A percentile compares a stretch with the other conserved stretches of the same genome.
phyloP scores from a whole-genome alignment of 306 rosid genomes.

The Aeschynomene evenia region DNA sequence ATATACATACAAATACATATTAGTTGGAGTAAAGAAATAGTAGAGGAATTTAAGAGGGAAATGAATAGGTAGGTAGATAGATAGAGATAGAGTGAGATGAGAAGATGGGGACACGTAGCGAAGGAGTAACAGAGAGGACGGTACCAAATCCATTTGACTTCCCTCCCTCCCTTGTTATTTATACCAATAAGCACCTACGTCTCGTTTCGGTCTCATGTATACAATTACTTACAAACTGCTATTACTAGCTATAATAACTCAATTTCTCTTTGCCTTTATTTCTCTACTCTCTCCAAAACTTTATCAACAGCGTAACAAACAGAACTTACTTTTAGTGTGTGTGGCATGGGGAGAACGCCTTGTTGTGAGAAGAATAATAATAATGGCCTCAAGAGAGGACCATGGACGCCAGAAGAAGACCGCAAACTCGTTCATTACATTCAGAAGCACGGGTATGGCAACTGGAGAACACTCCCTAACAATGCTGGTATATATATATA shows the following conservation, averaged over 20 bases:
- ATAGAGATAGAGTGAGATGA: background rate
- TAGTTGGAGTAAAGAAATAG: too few species aligned
- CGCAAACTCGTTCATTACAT: constrained; percentile 67
- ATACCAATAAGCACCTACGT: constrained; percentile 44
- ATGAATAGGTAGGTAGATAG: too few species aligned
- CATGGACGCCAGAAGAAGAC: constrained; percentile 92
- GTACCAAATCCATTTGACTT: constrained; percentile 73
- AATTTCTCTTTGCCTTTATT: too few species aligned
- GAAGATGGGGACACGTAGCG: constrained; percentile 55
- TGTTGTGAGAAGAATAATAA: constrained; percentile 83
- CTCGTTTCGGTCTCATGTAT: constrained; percentile 23
- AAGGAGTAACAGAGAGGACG: constrained; percentile 49
- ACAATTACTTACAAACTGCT: too few species aligned
- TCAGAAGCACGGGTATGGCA: constrained; percentile 76
- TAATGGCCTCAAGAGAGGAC: constrained; percentile 87
- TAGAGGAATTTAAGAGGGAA: too few species aligned
- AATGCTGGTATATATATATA: constrained; percentile 62
- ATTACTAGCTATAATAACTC: too few species aligned
- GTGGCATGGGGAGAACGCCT: constrained; percentile 79
- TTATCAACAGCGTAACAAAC: background rate
- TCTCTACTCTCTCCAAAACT: constrained; percentile 24
- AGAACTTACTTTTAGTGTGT: too few species aligned
- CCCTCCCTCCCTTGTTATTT: constrained; percentile 40
- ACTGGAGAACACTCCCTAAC: constrained; percentile 87
- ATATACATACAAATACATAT: too few species aligned